These are phyloP conservation scores for Crucihimalaya himalaica DNA, from an alignment of 345 rosid species.

Conservation along the genomic window DNA sequence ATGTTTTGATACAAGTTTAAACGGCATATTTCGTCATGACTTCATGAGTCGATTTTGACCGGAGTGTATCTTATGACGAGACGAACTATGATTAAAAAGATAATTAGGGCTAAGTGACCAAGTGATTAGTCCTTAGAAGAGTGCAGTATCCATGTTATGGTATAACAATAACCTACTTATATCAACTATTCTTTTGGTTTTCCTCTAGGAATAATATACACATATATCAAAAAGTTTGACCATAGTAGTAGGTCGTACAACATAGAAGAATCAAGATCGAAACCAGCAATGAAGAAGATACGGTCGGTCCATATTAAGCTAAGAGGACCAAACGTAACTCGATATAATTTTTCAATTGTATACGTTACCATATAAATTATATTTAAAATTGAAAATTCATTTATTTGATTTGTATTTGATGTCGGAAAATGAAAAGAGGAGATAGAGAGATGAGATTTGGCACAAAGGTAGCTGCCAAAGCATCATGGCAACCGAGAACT, in stretches of 20 bases:
- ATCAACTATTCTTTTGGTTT: neutral
- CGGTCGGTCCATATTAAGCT: constrained; percentile 40
- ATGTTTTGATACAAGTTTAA: neutral
- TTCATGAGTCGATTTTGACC: no score
- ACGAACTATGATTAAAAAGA: no score
- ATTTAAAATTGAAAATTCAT: neutral
- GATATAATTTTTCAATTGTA: neutral
- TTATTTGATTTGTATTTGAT: neutral
- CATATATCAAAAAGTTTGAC: constrained; percentile 22
- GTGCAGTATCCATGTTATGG: neutral
- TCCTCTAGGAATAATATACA: neutral
- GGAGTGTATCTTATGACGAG: no score
- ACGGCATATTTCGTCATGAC: neutral
- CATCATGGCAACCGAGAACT: constrained; percentile 5
- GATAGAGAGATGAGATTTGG: neutral
- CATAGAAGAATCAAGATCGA: constrained; percentile 18
- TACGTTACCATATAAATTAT: constrained; percentile 27
- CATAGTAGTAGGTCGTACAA: constrained; percentile 24
- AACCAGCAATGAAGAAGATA: constrained; percentile 30
- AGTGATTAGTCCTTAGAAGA: no score
- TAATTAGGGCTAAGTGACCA: no score
- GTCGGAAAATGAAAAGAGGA: constrained; percentile 5
- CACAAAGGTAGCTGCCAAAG: constrained; percentile 29
- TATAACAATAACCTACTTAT: neutral
- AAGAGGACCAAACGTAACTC: constrained; percentile 29